Percentiles rank a stretch among this genome's conserved stretches.
phyloP scores from a whole-genome alignment of 208 protist species.

The Phytomonas francai region DNA sequence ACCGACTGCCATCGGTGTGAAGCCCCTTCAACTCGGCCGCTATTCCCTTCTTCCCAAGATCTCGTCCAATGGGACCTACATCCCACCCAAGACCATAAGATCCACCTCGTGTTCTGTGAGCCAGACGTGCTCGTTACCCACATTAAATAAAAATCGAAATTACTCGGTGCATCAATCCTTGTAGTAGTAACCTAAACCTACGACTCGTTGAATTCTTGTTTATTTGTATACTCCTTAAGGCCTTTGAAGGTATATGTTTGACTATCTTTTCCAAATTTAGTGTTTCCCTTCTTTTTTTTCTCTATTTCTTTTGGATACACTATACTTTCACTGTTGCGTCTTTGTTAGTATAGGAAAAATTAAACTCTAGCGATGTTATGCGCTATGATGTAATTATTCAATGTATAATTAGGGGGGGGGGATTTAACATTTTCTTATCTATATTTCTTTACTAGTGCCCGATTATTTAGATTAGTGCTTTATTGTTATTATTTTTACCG shows the following conservation, averaged over 20 bases:
- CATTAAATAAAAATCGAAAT: not conserved
- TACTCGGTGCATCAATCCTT: not conserved
- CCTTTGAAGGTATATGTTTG: not conserved
- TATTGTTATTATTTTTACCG: not conserved
- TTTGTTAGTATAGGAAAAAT: not conserved
- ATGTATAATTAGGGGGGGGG: not conserved
- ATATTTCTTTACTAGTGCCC: not conserved
- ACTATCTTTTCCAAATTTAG: not conserved
- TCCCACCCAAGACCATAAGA: not conserved
- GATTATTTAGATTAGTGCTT: not conserved
- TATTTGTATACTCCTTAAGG: not conserved
- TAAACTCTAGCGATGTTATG: not conserved
- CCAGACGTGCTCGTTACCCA: not conserved
- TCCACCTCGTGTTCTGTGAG: not conserved
- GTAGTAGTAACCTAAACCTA: not conserved
- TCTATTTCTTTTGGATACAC: constrained; percentile 6
- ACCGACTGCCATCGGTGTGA: constrained; percentile 24
- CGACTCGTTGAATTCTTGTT: not conserved
- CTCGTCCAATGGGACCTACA: not conserved
- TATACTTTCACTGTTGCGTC: not conserved
- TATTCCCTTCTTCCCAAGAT: constrained; percentile 34
- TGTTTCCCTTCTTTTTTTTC: constrained; percentile 6
- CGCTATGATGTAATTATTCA: not conserved
- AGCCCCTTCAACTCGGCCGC: constrained; percentile 35
- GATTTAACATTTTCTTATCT: not conserved